A percentile compares a stretch with the other conserved stretches of the same genome.
Evolutionary conservation across 2,329 filamentous ascomycete genomes (phyloP).

Genomic region (Trichophyton simii): DNA sequence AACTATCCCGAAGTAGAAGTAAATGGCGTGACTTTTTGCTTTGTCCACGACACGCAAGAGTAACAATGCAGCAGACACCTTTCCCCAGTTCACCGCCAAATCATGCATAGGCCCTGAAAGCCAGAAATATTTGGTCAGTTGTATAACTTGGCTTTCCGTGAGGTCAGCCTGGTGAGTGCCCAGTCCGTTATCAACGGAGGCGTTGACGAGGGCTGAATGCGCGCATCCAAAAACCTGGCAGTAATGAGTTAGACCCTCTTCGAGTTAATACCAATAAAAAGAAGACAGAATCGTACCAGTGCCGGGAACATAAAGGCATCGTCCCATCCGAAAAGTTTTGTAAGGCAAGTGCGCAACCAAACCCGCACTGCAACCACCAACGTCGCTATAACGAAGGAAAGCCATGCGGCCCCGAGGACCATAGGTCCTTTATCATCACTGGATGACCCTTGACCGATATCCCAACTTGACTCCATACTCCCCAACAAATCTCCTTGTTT

Average conservation of each 20-base stretch:
- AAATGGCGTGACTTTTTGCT: conserved; percentile 5
- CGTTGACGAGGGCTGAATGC: conserved; percentile 4
- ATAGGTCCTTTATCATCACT: conserved; percentile 7
- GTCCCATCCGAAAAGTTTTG: conserved; percentile 7
- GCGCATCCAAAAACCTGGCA: conserved; percentile 3
- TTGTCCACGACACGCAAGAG: conserved; percentile 9
- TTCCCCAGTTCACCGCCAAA: conserved; percentile 9
- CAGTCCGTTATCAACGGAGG: conserved; percentile 6
- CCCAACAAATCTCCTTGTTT: not conserved
- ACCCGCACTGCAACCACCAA: conserved; percentile 5
- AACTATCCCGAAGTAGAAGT: conserved; percentile 6
- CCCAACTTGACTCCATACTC: not conserved
- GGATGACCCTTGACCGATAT: not conserved
- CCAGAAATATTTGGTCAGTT: conserved; percentile 10
- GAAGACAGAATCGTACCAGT: conserved; percentile 5
- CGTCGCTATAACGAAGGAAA: conserved; percentile 4
- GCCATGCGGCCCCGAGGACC: conserved; percentile 5
- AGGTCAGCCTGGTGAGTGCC: conserved; percentile 7
- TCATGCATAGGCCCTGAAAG: conserved; percentile 8
- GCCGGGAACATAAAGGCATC: conserved; percentile 10
- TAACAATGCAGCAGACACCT: conserved; percentile 8
- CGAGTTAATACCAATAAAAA: not conserved
- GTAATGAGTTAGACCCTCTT: not conserved
- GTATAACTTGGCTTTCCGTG: conserved; percentile 4
- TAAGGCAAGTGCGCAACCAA: conserved; percentile 1